Percentiles rank a stretch among this genome's conserved stretches.
These are phyloP conservation scores for Podila verticillata DNA, from an alignment of 192 early-diverging fungal species.

Conservation along the genomic window DNA sequence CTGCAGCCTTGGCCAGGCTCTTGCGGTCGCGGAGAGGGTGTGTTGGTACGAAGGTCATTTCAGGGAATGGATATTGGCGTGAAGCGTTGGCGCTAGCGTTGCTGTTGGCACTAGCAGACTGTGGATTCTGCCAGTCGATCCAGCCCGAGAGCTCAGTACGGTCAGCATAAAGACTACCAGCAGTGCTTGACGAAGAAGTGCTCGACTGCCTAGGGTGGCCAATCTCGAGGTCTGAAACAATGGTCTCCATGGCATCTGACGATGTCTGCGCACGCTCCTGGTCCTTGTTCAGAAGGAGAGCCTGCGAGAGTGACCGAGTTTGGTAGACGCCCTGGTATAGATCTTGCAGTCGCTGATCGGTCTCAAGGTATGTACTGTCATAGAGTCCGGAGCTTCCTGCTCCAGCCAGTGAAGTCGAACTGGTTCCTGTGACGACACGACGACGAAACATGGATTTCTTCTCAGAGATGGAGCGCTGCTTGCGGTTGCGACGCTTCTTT, in stretches of 20 bases:
- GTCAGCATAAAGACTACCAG: slow-evolving; percentile 7
- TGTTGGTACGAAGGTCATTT: slow-evolving; percentile 4
- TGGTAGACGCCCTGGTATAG: slow-evolving; percentile 11
- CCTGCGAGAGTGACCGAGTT: slow-evolving; percentile 3
- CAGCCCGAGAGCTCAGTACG: slow-evolving; percentile 13
- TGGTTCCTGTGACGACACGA: slow-evolving; percentile 1
- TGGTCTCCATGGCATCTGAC: not conserved
- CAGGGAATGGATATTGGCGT: slow-evolving; percentile 10
- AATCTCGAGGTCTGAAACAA: slow-evolving; percentile 4
- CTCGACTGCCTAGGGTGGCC: not conserved
- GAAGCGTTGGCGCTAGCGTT: not conserved
- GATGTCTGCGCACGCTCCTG: not conserved
- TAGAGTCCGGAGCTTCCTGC: not conserved
- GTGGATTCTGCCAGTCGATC: slow-evolving; percentile 11
- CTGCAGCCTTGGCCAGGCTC: slow-evolving; percentile 28
- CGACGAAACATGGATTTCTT: not conserved
- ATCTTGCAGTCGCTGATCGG: slow-evolving; percentile 5
- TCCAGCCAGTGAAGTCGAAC: not conserved
- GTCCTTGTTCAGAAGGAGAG: slow-evolving; percentile 4
- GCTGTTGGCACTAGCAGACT: not conserved
- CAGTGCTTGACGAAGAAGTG: not conserved
- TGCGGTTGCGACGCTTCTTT: slow-evolving; percentile 11
- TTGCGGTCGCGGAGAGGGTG: slow-evolving; percentile 39
- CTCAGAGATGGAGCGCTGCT: slow-evolving; percentile 6
- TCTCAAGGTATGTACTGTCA: not conserved